Percentiles rank a stretch among this genome's conserved stretches.
Evolutionary conservation across 192 early-diverging fungal genomes (phyloP).

Genomic region (Gorgonomyces haynaldii): DNA sequence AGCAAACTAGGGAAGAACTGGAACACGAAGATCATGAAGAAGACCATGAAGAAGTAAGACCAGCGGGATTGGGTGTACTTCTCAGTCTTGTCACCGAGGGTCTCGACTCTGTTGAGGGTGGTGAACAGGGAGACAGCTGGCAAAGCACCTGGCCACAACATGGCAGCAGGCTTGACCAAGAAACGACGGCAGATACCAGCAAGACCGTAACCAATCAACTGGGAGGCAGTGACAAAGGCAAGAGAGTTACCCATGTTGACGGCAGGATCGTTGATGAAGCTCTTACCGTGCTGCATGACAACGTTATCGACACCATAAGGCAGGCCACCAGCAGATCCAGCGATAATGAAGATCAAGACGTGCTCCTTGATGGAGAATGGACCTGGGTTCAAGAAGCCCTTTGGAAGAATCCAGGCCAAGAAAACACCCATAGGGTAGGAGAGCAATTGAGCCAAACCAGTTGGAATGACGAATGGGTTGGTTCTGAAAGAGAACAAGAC

Average conservation of each 20-base stretch:
- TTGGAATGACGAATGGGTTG: constrained; percentile 57
- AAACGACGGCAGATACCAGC: constrained; percentile 65
- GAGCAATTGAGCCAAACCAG: constrained; percentile 62
- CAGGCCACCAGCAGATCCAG: constrained; percentile 53
- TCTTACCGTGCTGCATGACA: constrained; percentile 10
- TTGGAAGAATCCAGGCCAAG: constrained; percentile 51
- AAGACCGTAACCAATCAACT: constrained; percentile 56
- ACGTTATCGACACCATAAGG: constrained; percentile 41
- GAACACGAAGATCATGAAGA: constrained; percentile 38
- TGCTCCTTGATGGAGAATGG: constrained; percentile 86
- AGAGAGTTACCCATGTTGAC: constrained; percentile 17
- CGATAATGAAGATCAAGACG: constrained; percentile 69
- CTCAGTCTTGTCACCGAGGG: background rate
- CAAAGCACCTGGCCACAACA: constrained; percentile 72
- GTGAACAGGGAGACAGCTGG: constrained; percentile 67
- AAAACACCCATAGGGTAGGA: constrained; percentile 63
- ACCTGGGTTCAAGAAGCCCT: constrained; percentile 60
- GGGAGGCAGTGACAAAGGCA: constrained; percentile 49
- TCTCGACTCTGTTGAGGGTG: constrained; percentile 47
- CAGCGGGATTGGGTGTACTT: constrained; percentile 26
- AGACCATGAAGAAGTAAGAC: constrained; percentile 49
- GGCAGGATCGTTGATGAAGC: constrained; percentile 11
- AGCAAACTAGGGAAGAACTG: constrained; percentile 23
- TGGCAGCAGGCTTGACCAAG: constrained; percentile 71
- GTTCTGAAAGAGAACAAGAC: constrained; percentile 52